phyloP scores from a whole-genome alignment of 2,329 filamentous ascomycete genomes.

The Didymella glomerata region DNA sequence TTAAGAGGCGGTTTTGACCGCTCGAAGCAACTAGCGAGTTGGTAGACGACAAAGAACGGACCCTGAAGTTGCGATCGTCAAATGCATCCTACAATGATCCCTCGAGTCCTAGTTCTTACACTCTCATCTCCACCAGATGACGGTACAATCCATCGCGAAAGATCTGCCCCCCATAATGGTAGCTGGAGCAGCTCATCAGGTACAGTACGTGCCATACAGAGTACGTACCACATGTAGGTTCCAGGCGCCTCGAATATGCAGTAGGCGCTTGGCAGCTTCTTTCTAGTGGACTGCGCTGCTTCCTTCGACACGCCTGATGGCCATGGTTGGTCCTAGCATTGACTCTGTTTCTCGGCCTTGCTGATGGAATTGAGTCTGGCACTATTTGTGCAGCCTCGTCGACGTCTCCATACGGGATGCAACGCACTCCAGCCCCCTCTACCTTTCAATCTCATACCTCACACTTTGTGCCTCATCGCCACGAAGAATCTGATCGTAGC shows the following conservation, averaged over 20 bases:
- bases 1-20: conserved; percentile 91
- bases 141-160: neutral
- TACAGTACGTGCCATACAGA: neutral
- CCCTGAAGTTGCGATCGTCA: neutral
- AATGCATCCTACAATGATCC: too few species aligned
- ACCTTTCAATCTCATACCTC: neutral
- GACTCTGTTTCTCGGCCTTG: neutral
- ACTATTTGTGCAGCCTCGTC: neutral
- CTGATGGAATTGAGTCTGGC: neutral
- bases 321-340: neutral
- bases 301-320: neutral
- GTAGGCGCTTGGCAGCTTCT: neutral
- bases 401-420: neutral
- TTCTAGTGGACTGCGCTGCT: neutral
- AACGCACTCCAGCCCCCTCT: neutral
- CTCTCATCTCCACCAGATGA: neutral
- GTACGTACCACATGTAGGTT: neutral
- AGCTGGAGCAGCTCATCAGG: neutral
- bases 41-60: conserved; percentile 61
- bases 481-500: neutral
- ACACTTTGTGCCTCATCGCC: neutral
- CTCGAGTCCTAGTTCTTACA: neutral
- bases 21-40: conserved; percentile 80
- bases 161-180: neutral
- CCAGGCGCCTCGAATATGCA: neutral